Base-by-base conservation (phyloP, 495 filamentous ascomycete species). In the Hyaloscypha finlandica region DNA sequence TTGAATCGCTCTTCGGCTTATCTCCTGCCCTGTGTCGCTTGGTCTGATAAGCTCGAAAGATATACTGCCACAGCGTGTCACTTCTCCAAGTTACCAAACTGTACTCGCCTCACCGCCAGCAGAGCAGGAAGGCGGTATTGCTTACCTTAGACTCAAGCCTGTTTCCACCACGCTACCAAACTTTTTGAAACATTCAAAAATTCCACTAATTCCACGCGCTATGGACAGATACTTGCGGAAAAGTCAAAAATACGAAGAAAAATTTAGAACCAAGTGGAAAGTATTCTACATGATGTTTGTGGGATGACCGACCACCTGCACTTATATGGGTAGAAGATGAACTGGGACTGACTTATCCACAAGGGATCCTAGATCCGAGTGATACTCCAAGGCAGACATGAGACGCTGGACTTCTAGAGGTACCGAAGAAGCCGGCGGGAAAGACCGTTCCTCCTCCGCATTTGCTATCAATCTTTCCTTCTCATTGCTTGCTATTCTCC, bases 401-500 rank as follows among this genome's bases (percentile, higher is more conserved):
- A 62, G 54, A 33, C 42, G 20, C n/a, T 22, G 45, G 30, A 31
- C 63, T 71, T 71, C 66, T 66, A 67, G 62, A 31, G 6, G 56
- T 59, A 37, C 30, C 51, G 68, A 63, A 70, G 53, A 35, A 52
- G 33, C 51, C 67, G 55, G 61, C 59, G 64, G 53, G 25, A 52
- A 54, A 55, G 61, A 22, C 53, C 64, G 54, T 64, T 60, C 61
- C 56, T 52, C 29, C 53, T 63, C 68, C 55, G 68, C 22, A 67
- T 58, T 64, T 70, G 64, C 33, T 54, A 70, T 61, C 59, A 61
- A 48, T 29, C 59, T 35, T 37, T 45, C 59, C 35, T 37, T 37
- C 51, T 37, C 35, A 35, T 66, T 70, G 68, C 68, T 64, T 67
- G 59, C 59, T 59, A 53, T 64, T 64, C 42, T 65, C 57, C 35